These are phyloP conservation scores for Aspergillus viridinutans DNA, from an alignment of 2,329 filamentous ascomycete species.

Conservation along the genomic window DNA sequence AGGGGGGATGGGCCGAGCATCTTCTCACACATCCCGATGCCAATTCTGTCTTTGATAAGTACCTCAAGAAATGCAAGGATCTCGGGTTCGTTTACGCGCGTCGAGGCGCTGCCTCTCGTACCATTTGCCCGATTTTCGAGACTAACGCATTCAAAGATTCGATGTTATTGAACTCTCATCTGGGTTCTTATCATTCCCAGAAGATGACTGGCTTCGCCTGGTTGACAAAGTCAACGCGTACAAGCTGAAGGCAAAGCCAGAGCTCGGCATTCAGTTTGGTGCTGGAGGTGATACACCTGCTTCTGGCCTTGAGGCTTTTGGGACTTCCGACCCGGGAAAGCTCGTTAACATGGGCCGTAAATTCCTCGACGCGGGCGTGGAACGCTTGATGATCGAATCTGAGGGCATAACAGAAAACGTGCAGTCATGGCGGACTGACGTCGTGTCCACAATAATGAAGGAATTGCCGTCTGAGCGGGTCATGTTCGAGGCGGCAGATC, in stretches of 20 bases:
- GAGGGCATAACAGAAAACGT: conserved; percentile 58
- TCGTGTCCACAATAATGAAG: conserved; percentile 50
- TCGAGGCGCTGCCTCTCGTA: not conserved
- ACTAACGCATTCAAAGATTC: conserved; percentile 33
- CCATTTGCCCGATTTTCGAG: conserved; percentile 1
- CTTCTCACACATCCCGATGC: conserved; percentile 48
- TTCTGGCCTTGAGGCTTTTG: conserved; percentile 45
- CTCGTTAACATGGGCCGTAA: conserved; percentile 47
- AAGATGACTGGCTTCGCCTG: conserved; percentile 51
- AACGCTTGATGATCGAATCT: conserved; percentile 57
- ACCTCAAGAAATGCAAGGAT: conserved; percentile 50
- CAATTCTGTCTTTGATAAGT: conserved; percentile 46
- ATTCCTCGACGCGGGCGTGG: conserved; percentile 51
- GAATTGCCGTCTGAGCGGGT: conserved; percentile 50
- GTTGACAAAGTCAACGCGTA: conserved; percentile 46
- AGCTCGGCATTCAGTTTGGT: conserved; percentile 55
- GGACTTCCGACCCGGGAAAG: conserved; percentile 48
- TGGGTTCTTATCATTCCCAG: conserved; percentile 53
- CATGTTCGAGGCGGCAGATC: conserved; percentile 58
- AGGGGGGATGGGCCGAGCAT: conserved; percentile 55
- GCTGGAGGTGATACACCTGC: conserved; percentile 52
- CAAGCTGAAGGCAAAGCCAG: conserved; percentile 51
- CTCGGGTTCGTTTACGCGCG: conserved; percentile 34
- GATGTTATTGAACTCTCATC: conserved; percentile 53
- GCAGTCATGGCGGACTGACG: conserved; percentile 51